Base-by-base conservation (phyloP, 2,329 filamentous ascomycete genomes). In the Aspergillus sp. region DNA sequence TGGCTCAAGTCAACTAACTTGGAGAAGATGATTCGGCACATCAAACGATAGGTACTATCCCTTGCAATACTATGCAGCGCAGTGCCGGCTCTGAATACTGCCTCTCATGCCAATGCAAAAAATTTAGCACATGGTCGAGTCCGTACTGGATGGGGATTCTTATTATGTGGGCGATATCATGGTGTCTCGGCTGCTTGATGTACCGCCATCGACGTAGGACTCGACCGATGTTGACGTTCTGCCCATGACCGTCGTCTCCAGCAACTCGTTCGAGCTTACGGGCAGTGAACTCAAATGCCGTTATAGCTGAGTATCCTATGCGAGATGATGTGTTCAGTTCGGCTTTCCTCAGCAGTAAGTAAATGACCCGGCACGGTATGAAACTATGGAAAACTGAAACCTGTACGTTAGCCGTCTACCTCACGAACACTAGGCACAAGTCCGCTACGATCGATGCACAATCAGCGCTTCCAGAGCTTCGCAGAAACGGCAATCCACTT, bases 61-160 rank as follows among this genome's bases (percentile, higher is more conserved):
- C 25, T 27, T 27, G 25, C 25, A 27, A 27, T 27, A 27, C 25
- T 27, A 27, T 27, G 7, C 25, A 27, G 25, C 7, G 25, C 25
- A 27, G 25, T 10, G 10, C 25, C 10, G 25, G 9, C 25, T 27
- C 9, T 27, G 25, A 27, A 27, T 10, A 27, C 3, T 10, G 25
- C 10, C 25, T 27, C 7, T 7, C 25, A 3, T 27, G 25, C 7
- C 9, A 27, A 27, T 10, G 25, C 25, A 27, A 7, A 27, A 9
- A 27, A 27, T 7, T 9, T 27, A 10, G 25, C 25, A 27, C 25
- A 17, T 19, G 35, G 35, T n/a, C 35, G 17, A 5, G 17, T 19
- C 35, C 17, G 13, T 19, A n/a, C 5, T 68, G 7, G 60, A 68
- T 57, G 61, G 59, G 2, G 62, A 65, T 19, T 53, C 47, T n/a